These are phyloP conservation scores for Saccharomycopsis microspora DNA, from an alignment of 805 yeast genomes.

Conservation along the genomic window DNA sequence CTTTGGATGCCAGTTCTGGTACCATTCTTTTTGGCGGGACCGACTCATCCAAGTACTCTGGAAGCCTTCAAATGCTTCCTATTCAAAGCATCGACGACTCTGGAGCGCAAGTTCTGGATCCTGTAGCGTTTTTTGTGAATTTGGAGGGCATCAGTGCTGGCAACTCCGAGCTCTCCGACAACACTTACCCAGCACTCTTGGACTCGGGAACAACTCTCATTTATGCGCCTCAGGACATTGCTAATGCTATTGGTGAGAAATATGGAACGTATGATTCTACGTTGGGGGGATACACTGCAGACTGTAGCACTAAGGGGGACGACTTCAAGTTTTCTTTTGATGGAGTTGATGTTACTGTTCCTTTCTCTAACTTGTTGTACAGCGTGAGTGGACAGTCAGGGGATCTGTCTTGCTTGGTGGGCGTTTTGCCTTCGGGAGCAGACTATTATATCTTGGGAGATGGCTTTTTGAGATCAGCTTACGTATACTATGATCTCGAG, in stretches of 20 bases:
- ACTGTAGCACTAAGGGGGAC: slow-evolving; percentile 7
- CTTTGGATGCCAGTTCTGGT: slow-evolving; percentile 20
- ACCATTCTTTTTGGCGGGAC: slow-evolving; percentile 43
- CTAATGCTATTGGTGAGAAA: slow-evolving; percentile 5
- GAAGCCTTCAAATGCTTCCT: slow-evolving; percentile 27
- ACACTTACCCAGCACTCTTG: slow-evolving; percentile 28
- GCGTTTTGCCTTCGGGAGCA: slow-evolving; percentile 22
- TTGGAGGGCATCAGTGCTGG: slow-evolving; percentile 4
- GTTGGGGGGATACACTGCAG: slow-evolving; percentile 8
- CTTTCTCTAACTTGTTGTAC: slow-evolving; percentile 23
- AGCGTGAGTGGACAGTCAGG: slow-evolving; percentile 15
- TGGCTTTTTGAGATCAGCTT: slow-evolving; percentile 43
- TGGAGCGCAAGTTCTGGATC: slow-evolving; percentile 33
- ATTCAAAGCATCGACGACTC: slow-evolving; percentile 35
- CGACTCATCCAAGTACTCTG: slow-evolving; percentile 36
- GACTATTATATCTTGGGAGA: slow-evolving; percentile 37
- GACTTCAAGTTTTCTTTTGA: slow-evolving; percentile 19
- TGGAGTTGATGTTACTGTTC: slow-evolving; percentile 5
- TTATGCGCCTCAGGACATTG: slow-evolving; percentile 29
- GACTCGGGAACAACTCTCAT: slow-evolving; percentile 33
- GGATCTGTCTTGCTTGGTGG: slow-evolving; percentile 20
- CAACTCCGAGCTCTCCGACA: slow-evolving; percentile 15
- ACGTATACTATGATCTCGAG: slow-evolving; percentile 54
- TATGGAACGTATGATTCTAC: slow-evolving; percentile 6
- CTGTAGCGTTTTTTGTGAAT: slow-evolving; percentile 27